phyloP scores from a whole-genome alignment of 1,284 basidiomycete genomes.

The Cutaneotrichosporon sp. region DNA sequence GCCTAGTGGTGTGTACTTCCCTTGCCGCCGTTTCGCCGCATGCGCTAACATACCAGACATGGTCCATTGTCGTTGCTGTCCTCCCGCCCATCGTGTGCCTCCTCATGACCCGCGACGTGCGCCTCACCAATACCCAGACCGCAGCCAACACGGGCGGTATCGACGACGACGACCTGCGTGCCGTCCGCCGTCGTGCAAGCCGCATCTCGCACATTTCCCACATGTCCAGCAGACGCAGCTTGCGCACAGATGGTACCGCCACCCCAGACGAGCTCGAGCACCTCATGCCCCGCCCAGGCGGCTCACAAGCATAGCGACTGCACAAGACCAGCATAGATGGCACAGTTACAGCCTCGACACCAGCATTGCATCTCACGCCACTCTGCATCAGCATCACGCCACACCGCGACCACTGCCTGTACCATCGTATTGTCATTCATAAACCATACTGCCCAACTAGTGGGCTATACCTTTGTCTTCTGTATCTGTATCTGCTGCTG shows the following conservation, averaged over 20 bases:
- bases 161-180: neutral
- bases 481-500: no score
- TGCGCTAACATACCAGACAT: conserved; percentile 10
- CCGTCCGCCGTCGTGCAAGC: neutral
- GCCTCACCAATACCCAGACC: conserved; percentile 50
- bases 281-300: neutral
- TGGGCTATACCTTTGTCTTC: neutral
- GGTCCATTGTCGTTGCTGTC: conserved; percentile 41
- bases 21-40: no score
- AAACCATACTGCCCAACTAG: neutral
- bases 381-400: neutral
- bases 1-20: conserved; percentile 22
- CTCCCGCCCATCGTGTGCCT: conserved; percentile 45
- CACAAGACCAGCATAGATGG: no score
- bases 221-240: conserved; percentile 1
- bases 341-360: no score
- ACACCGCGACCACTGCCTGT: neutral
- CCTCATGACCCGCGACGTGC: conserved; percentile 44
- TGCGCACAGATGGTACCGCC: neutral
- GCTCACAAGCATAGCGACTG: neutral
- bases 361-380: no score
- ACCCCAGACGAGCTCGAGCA: conserved; percentile 4
- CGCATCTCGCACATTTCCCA: neutral
- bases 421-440: neutral
- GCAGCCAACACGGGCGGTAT: conserved; percentile 38